A percentile compares a stretch with the other conserved stretches of the same genome.
Conservation (phyloP, 257 asterid genomes). For the Leptodermis oblonga region DNA sequence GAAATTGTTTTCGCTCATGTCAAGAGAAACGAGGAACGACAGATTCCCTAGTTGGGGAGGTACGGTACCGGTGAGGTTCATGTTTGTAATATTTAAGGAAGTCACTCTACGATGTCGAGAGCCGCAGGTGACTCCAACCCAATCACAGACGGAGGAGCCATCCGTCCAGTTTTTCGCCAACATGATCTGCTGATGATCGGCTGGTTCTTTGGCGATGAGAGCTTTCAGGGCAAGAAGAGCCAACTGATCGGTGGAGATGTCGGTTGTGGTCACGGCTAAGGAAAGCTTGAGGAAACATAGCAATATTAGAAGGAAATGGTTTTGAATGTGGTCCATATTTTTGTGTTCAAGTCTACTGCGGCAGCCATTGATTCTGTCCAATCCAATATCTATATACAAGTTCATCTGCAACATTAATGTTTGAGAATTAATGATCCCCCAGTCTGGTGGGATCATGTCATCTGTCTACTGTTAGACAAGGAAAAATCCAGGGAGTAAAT, state of each 20-base stretch:
- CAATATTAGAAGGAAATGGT: not conserved
- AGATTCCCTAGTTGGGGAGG: conserved; percentile 3
- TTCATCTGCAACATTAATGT: too few relatives aligned
- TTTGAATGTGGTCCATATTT: not conserved
- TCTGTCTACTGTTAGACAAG: too few relatives aligned
- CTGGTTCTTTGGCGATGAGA: not conserved
- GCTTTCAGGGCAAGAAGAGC: conserved; percentile 5
- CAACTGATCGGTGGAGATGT: conserved; percentile 5
- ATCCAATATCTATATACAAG: too few relatives aligned
- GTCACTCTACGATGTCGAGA: conserved; percentile 10
- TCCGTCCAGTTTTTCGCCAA: conserved; percentile 10
- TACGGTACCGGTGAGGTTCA: too few relatives aligned
- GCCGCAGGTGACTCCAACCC: conserved; percentile 15
- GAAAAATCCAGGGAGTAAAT: too few relatives aligned
- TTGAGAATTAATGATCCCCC: too few relatives aligned
- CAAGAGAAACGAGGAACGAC: not conserved
- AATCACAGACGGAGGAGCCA: not conserved
- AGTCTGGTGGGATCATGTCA: too few relatives aligned
- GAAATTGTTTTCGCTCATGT: not conserved
- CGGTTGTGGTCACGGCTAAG: not conserved
- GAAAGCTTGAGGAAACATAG: not conserved
- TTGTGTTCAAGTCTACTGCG: too few relatives aligned
- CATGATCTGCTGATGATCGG: too few relatives aligned
- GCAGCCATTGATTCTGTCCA: too few relatives aligned
- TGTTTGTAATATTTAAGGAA: not conserved